These are phyloP conservation scores for Thuja plicata DNA, from an alignment of 83 land plant species.

Conservation along the genomic window DNA sequence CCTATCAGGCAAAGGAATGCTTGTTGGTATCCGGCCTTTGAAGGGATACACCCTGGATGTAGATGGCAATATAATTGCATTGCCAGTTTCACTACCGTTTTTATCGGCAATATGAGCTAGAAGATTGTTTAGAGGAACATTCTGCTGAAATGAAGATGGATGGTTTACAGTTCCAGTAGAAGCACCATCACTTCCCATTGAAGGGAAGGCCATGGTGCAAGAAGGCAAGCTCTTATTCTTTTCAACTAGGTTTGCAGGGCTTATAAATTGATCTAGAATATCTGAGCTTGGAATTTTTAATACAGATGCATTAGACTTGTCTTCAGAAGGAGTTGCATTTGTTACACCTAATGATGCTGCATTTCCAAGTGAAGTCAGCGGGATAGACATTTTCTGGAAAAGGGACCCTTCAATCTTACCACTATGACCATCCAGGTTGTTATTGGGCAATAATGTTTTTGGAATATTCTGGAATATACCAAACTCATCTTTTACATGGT, in stretches of 20 bases:
- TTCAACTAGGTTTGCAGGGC: background rate
- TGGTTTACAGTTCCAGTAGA: slow-evolving; percentile 9
- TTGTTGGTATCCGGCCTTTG: background rate
- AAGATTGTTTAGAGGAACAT: background rate
- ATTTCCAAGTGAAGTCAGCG: background rate
- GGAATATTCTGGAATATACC: slow-evolving; percentile 31
- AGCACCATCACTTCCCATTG: background rate
- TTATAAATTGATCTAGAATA: background rate
- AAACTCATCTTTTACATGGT: slow-evolving; percentile 38
- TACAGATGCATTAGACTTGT: background rate
- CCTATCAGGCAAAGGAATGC: background rate
- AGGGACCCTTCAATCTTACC: slow-evolving; percentile 14
- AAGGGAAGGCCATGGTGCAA: background rate
- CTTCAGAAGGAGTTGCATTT: slow-evolving; percentile 1
- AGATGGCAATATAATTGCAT: background rate
- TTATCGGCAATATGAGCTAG: background rate
- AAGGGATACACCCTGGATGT: background rate
- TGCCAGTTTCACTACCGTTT: background rate
- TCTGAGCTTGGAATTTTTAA: background rate
- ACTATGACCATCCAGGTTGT: slow-evolving; percentile 15
- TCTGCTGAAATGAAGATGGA: background rate
- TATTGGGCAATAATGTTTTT: slow-evolving; percentile 19
- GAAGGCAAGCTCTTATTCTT: slow-evolving; percentile 3
- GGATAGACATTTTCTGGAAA: slow-evolving; percentile 1
- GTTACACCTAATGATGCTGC: slow-evolving; percentile 4